phyloP scores from a whole-genome alignment of 768 basidiomycete species.

The Suillus tomentosus region DNA sequence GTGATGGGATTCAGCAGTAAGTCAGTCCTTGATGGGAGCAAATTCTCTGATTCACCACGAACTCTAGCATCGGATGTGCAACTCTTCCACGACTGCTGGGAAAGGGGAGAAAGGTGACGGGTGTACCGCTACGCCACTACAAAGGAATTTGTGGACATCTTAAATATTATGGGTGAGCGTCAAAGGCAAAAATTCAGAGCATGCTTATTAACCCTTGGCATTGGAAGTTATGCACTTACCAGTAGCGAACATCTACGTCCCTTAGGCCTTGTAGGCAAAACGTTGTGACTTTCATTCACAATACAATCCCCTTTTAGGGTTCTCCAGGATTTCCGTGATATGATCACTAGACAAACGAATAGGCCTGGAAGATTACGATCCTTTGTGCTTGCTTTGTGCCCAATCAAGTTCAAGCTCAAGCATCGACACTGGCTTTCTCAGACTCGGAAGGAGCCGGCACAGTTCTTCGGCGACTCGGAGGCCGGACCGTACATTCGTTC shows the following conservation, averaged over 20 bases:
- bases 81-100: neutral
- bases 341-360: neutral
- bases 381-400: neutral
- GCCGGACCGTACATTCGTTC: no score
- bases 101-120: neutral
- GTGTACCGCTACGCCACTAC: conserved; percentile 18
- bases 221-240: neutral
- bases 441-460: no score
- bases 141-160: conserved; percentile 24
- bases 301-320: neutral
- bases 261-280: neutral
- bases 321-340: neutral
- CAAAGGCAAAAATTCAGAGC: neutral
- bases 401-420: neutral
- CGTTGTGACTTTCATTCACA: neutral
- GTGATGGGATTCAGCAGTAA: neutral
- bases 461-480: no score
- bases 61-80: neutral
- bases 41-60: neutral
- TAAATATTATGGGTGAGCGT: neutral
- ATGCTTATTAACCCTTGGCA: neutral
- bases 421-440: no score
- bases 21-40: neutral
- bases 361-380: neutral
- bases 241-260: neutral